These are phyloP conservation scores for Psophocarpus tetragonolobus DNA, from an alignment of 306 rosid genomes.

Conservation along the genomic window DNA sequence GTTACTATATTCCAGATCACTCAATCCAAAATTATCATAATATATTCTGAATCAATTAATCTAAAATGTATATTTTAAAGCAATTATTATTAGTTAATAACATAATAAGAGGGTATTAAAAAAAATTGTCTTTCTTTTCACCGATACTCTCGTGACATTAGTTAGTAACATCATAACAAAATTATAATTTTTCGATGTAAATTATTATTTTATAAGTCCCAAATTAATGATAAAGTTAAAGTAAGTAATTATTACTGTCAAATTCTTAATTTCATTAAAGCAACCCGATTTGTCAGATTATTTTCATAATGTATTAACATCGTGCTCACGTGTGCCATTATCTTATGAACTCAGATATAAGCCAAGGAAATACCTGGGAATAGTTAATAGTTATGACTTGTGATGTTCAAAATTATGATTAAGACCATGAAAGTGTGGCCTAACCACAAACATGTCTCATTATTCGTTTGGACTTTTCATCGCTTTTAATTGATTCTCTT, in stretches of 20 bases:
- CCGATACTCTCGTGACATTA: no score
- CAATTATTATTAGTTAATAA: no score
- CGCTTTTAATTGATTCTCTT: neutral
- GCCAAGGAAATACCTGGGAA: neutral
- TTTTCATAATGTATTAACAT: neutral
- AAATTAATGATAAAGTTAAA: neutral
- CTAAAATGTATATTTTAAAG: no score
- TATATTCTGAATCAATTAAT: no score
- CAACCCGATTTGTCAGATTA: neutral
- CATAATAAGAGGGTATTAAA: no score
- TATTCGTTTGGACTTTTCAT: neutral
- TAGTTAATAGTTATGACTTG: neutral
- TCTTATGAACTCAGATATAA: neutral
- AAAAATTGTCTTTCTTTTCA: no score
- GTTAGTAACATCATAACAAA: no score
- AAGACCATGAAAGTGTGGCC: neutral
- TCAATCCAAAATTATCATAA: no score
- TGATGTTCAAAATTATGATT: neutral
- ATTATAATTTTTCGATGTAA: neutral
- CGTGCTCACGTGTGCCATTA: neutral
- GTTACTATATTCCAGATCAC: no score
- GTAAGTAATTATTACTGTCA: neutral
- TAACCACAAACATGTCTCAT: conserved; percentile 10
- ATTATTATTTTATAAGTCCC: neutral
- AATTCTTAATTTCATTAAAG: neutral